Conservation (phyloP, 2,329 filamentous ascomycete genomes). For the Curvularia sp. region DNA sequence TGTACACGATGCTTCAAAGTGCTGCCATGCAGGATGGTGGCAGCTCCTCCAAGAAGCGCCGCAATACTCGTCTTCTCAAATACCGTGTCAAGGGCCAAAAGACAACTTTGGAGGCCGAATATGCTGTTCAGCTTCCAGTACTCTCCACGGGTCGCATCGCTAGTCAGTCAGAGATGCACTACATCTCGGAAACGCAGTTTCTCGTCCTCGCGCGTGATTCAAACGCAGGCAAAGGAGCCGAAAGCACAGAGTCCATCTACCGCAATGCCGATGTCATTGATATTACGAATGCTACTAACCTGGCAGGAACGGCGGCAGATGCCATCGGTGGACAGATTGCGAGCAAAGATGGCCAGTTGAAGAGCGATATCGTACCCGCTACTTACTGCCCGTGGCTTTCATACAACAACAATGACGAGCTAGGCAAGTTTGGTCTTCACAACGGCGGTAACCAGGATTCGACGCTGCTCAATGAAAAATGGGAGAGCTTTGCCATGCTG, state of each 20-base stretch:
- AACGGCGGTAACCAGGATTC: constrained; percentile 69
- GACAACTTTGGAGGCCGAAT: constrained; percentile 64
- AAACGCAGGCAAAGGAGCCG: constrained; percentile 64
- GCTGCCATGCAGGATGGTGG: constrained; percentile 63
- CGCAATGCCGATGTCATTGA: constrained; percentile 74
- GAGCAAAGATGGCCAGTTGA: constrained; percentile 60
- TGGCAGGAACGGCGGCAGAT: constrained; percentile 56
- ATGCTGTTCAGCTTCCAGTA: constrained; percentile 69
- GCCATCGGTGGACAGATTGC: constrained; percentile 55
- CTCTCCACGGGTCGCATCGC: constrained; percentile 64
- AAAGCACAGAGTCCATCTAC: constrained; percentile 63
- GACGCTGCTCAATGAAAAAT: constrained; percentile 74
- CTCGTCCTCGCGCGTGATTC: constrained; percentile 71
- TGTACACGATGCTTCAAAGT: constrained; percentile 72
- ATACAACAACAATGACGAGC: constrained; percentile 70
- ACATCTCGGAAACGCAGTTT: constrained; percentile 68
- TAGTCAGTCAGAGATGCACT: constrained; percentile 72
- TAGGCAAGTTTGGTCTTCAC: constrained; percentile 70
- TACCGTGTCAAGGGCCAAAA: constrained; percentile 64
- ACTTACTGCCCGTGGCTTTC: constrained; percentile 72
- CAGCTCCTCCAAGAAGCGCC: constrained; percentile 60
- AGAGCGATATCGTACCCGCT: constrained; percentile 62
- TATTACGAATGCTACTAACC: constrained; percentile 66
- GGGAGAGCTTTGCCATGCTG: constrained; percentile 72
- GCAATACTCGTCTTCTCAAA: constrained; percentile 67